Evolutionary conservation across 1,284 basidiomycete genomes (phyloP), one percentile per base, ranked within the genome.

Genomic region (Boletus hoseneyae): DNA sequence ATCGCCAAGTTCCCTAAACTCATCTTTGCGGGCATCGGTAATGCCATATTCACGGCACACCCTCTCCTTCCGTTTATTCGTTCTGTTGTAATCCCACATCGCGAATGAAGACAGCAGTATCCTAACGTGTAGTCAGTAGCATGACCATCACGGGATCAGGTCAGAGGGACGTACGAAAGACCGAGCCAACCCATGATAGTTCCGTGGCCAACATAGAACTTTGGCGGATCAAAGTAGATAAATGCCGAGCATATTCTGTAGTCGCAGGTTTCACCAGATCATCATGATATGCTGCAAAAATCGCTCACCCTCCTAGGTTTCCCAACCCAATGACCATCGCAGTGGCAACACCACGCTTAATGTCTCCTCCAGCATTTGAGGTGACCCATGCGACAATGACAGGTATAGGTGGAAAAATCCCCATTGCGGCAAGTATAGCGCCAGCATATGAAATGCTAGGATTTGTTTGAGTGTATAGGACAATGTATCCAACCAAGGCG

Each of bases 241-340:
- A 72, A 74, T 2, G 71, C 70, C 4, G 68, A 70, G 57, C 70
- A 70, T 45, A 73, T 62, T 32, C 71, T 69, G 19, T 6, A 13
- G 23, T 12, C 12, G 18, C 4, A 12, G 15, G 23, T 40, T 13
- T 23, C 4, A 25, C 47, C 6, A 47, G 27, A 10, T 43, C 19
- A 51, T 15, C 21, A 19, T 12, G 25, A 3, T 13, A 25, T 9
- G 3, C 8, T 15, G 18, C 9, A 13, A 11, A 19, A 35, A 18
- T n/a, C n/a, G 48, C 63, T 42, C 47, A 72, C 73, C 76, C 76
- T 62, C 78, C 77, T 18, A 76, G 64, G 53, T 79, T 78, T 33
- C 73, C 77, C 34, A 76, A 46, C 8, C 76, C 77, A 57, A 78
- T 75, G 34, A 79, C 74, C 67, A 79, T 75, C 11, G 77, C 79